phyloP scores from a whole-genome alignment of 78 protist genomes.

The Dictyostelium citrinum region DNA sequence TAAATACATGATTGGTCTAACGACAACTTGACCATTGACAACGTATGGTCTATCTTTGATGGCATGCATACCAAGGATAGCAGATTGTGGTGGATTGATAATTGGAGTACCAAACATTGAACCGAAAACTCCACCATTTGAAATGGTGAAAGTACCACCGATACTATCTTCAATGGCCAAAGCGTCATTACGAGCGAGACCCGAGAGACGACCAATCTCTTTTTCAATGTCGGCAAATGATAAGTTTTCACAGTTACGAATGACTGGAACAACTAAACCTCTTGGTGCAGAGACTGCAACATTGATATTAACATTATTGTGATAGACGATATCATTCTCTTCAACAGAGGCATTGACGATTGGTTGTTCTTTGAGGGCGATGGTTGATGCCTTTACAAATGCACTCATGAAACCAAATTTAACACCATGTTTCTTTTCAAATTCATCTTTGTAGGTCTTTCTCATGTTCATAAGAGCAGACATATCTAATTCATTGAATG shows the following conservation, averaged over 20 bases:
- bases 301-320: conserved; percentile 92
- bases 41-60: conserved; percentile 88
- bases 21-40: conserved; percentile 88
- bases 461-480: conserved; percentile 90
- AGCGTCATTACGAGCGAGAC: conserved; percentile 85
- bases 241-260: conserved; percentile 90
- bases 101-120: conserved; percentile 98
- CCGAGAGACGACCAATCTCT: conserved; percentile 83
- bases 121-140: conserved; percentile 98
- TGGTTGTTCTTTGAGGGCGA: conserved; percentile 92
- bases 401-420: conserved; percentile 99
- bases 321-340: conserved; percentile 91
- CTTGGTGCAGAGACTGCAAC: conserved; percentile 98
- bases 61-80: conserved; percentile 96
- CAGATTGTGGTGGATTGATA: conserved; percentile 97
- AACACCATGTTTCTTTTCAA: conserved; percentile 95
- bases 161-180: conserved; percentile 96
- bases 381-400: conserved; percentile 94
- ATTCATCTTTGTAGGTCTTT: conserved; percentile 93
- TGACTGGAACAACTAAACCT: conserved; percentile 95
- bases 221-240: conserved; percentile 92
- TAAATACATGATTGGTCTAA: conserved; percentile 96
- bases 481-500: conserved; percentile 99
- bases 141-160: conserved; percentile 99
- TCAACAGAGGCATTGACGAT: conserved; percentile 92